These are phyloP conservation scores for Monosporascus sp. DNA, from an alignment of 2,329 filamentous ascomycete species.

Conservation along the genomic window DNA sequence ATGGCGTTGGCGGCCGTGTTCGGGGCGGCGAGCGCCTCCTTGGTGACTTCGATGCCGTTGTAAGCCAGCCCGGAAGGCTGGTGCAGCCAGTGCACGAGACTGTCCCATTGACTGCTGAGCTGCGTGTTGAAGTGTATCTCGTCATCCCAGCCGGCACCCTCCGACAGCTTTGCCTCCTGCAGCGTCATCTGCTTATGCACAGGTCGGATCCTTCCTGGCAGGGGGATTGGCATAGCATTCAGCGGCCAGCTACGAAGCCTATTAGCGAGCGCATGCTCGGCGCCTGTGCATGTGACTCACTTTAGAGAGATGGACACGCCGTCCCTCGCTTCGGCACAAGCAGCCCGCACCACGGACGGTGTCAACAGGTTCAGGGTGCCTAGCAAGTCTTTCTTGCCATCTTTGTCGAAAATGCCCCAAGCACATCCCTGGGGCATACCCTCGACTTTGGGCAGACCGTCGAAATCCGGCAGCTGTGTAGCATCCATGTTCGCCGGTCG, in stretches of 20 bases:
- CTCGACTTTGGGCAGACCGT: conserved; percentile 35
- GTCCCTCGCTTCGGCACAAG: conserved; percentile 37
- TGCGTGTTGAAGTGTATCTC: conserved; percentile 53
- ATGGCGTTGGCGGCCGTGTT: conserved; percentile 27
- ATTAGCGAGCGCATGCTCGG: background rate
- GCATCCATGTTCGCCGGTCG: conserved; percentile 12
- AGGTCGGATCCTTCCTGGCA: conserved; percentile 29
- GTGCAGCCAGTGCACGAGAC: conserved; percentile 43
- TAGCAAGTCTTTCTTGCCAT: conserved; percentile 42
- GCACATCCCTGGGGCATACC: conserved; percentile 43
- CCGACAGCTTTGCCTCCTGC: conserved; percentile 21
- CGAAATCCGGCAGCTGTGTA: conserved; percentile 36
- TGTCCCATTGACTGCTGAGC: conserved; percentile 51
- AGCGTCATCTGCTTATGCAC: conserved; percentile 33
- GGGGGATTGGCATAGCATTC: conserved; percentile 33
- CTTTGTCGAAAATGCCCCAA: conserved; percentile 48
- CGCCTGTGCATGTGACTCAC: conserved; percentile 23
- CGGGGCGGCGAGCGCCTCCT: conserved; percentile 24
- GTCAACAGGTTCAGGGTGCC: conserved; percentile 51
- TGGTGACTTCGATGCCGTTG: conserved; percentile 40
- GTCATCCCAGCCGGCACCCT: conserved; percentile 37
- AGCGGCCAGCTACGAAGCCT: conserved; percentile 33
- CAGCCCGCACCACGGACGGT: conserved; percentile 35
- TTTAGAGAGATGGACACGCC: conserved; percentile 50
- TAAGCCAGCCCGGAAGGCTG: conserved; percentile 40